phyloP scores from a whole-genome alignment of 768 basidiomycete genomes.

The Auricularia cornea region DNA sequence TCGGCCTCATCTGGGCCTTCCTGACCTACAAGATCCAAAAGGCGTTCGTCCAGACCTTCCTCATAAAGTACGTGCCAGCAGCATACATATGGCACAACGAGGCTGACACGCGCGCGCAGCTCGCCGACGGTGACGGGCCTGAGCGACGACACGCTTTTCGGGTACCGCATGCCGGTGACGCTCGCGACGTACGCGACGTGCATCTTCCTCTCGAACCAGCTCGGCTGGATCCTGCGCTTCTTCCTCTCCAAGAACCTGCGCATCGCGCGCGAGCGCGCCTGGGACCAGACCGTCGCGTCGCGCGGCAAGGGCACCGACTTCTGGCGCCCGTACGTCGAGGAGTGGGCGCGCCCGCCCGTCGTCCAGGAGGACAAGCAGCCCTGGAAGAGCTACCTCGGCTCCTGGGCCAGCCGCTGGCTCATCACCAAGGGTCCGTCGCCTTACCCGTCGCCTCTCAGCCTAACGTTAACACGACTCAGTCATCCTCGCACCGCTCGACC shows the following conservation, averaged over 20 bases:
- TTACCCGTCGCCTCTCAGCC: too few relatives aligned
- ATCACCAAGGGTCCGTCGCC: conserved; percentile 36
- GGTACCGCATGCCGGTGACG: conserved; percentile 51
- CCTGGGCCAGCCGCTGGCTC: conserved; percentile 33
- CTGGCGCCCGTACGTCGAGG: conserved; percentile 78
- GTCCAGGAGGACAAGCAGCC: conserved; percentile 15
- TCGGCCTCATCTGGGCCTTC: conserved; percentile 61
- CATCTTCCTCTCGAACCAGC: conserved; percentile 63
- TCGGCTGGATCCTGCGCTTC: conserved; percentile 67
- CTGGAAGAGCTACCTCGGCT: conserved; percentile 25
- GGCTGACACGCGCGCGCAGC: conserved; percentile 22
- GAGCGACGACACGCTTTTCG: conserved; percentile 55
- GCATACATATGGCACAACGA: too few relatives aligned
- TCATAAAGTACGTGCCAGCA: conserved; percentile 48
- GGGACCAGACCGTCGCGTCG: conserved; percentile 73
- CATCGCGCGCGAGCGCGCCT: conserved; percentile 67
- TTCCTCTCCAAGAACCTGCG: conserved; percentile 80
- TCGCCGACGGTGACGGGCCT: conserved; percentile 58
- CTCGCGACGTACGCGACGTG: conserved; percentile 57
- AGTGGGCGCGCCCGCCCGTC: conserved; percentile 55
- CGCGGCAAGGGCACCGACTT: conserved; percentile 76
- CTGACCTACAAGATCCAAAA: conserved; percentile 64
- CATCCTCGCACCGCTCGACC: conserved; percentile 49
- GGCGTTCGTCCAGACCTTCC: conserved; percentile 54
- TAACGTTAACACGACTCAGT: conserved; percentile 28